Conservation (phyloP, 2,329 filamentous ascomycete genomes). For the Fusarium sp. region DNA sequence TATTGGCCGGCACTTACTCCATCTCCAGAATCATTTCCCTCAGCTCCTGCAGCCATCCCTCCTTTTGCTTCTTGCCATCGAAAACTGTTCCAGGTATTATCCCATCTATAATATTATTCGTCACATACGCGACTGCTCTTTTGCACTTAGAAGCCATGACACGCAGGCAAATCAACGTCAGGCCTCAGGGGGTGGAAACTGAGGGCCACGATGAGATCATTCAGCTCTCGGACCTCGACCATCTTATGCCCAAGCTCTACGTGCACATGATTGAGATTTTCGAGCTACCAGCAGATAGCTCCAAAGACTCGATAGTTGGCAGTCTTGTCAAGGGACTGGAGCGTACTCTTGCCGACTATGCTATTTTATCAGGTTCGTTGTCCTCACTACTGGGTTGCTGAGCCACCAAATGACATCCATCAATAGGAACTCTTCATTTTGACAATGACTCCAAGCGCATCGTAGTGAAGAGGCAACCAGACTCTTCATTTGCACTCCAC, state of each 20-base stretch:
- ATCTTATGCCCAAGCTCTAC: slow-evolving; percentile 40
- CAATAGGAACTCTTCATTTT: slow-evolving; percentile 13
- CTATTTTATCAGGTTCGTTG: slow-evolving; percentile 17
- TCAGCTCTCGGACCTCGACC: slow-evolving; percentile 24
- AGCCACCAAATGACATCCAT: neutral
- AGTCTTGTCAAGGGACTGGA: slow-evolving; percentile 24
- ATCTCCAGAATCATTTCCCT: neutral
- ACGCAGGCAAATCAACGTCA: neutral
- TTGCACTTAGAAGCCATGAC: neutral
- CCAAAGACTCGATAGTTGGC: neutral
- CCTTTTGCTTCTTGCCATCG: neutral
- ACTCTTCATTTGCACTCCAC: slow-evolving; percentile 15
- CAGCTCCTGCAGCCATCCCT: neutral
- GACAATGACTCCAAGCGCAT: slow-evolving; percentile 10
- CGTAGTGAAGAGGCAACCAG: slow-evolving; percentile 13
- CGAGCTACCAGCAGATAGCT: neutral
- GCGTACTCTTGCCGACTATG: slow-evolving; percentile 17
- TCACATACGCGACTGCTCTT: neutral
- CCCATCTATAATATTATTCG: too few species aligned
- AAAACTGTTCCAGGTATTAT: too few species aligned
- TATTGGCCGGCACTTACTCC: neutral
- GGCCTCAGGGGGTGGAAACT: neutral
- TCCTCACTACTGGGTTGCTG: neutral
- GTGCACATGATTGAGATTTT: slow-evolving; percentile 35
- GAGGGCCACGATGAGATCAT: neutral